Conservation (phyloP, 345 rosid genomes). For the Salix exigua region DNA sequence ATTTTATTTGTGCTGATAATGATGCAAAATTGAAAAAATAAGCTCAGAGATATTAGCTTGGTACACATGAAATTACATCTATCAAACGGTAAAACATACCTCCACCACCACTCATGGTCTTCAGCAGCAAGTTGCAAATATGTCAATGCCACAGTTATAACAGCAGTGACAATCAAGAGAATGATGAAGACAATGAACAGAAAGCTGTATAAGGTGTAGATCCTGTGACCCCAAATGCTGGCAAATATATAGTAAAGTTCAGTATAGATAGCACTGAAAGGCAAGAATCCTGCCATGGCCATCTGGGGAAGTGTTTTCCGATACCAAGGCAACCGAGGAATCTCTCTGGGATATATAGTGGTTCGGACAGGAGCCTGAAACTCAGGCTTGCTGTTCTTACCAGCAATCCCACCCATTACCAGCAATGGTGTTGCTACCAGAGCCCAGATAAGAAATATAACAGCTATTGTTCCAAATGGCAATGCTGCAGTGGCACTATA, state of each 20-base stretch:
- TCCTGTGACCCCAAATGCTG: slow-evolving; percentile 86
- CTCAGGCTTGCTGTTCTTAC: slow-evolving; percentile 31
- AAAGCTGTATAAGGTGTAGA: slow-evolving; percentile 81
- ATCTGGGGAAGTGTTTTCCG: slow-evolving; percentile 30
- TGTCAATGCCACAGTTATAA: slow-evolving; percentile 83
- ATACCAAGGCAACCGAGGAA: slow-evolving; percentile 34
- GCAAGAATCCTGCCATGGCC: slow-evolving; percentile 40
- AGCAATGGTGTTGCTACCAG: slow-evolving; percentile 27
- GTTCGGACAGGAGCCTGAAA: slow-evolving; percentile 33
- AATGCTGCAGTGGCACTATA: slow-evolving; percentile 33
- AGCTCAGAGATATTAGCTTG: not conserved
- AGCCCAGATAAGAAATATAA: slow-evolving; percentile 29
- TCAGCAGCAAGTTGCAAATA: slow-evolving; percentile 96
- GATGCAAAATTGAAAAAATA: not conserved
- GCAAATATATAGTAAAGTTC: slow-evolving; percentile 87
- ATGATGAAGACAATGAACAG: slow-evolving; percentile 75
- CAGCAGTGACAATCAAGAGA: slow-evolving; percentile 81
- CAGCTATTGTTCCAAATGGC: slow-evolving; percentile 30
- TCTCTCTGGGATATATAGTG: slow-evolving; percentile 31
- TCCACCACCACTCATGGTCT: slow-evolving; percentile 95
- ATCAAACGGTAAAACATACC: slow-evolving; percentile 31
- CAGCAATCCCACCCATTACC: slow-evolving; percentile 30
- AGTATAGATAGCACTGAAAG: slow-evolving; percentile 79
- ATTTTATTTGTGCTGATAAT: not conserved
- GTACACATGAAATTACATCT: not conserved